Evolutionary conservation across 495 filamentous ascomycete genomes (phyloP).

Genomic region (Endocarpon pusillum): DNA sequence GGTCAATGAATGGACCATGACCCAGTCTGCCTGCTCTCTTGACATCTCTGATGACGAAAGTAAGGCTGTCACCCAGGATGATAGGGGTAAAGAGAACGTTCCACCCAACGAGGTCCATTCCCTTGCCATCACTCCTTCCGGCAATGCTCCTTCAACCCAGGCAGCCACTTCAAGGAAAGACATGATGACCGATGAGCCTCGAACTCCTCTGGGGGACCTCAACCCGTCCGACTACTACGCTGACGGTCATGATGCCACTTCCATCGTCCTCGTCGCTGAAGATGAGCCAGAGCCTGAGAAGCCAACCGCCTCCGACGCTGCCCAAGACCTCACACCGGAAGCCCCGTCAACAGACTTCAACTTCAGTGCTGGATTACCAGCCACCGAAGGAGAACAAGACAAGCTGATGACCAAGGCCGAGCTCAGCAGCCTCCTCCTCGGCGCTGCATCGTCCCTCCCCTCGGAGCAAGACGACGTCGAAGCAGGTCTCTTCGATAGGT

Average conservation of each 20-base stretch:
- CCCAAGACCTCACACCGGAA: slow-evolving; percentile 5
- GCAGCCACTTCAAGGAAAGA: slow-evolving; percentile 17
- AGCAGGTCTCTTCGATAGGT: no score
- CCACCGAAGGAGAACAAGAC: neutral
- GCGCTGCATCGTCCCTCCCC: no score
- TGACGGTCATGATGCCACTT: slow-evolving; percentile 44
- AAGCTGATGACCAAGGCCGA: neutral
- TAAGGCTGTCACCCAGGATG: slow-evolving; percentile 24
- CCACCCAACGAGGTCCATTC: slow-evolving; percentile 28
- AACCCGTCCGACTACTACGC: slow-evolving; percentile 56
- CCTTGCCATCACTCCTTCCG: slow-evolving; percentile 18
- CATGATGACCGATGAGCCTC: slow-evolving; percentile 35
- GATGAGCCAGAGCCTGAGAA: slow-evolving; percentile 31
- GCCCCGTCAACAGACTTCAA: slow-evolving; percentile 8
- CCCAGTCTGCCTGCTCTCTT: slow-evolving; percentile 70
- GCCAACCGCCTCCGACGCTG: slow-evolving; percentile 9
- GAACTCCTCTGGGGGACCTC: slow-evolving; percentile 55
- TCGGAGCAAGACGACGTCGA: neutral
- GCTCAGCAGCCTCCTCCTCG: neutral
- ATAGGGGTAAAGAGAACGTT: slow-evolving; percentile 82
- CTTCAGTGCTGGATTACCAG: slow-evolving; percentile 17
- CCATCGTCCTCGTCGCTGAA: slow-evolving; percentile 37
- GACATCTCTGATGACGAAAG: slow-evolving; percentile 54
- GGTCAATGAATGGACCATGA: no score
- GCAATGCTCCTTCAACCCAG: slow-evolving; percentile 6